Evolutionary conservation across 169 alveolate genomes (phyloP), one percentile per base, ranked within the genome.

Genomic region (Perkinsus marinus): DNA sequence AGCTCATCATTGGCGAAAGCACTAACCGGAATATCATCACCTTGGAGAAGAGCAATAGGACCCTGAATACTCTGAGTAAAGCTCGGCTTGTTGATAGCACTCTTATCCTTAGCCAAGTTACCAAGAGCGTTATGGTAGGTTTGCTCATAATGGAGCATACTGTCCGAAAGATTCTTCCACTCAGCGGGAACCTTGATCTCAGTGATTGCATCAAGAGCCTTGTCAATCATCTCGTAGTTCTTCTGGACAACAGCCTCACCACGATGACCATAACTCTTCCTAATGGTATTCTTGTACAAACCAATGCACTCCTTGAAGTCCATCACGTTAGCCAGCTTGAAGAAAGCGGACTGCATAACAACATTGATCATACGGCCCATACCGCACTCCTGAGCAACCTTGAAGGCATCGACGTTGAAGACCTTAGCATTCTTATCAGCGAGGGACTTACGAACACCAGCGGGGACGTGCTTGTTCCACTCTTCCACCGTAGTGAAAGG

Each of bases 211-310:
- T 93, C 93, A 26, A 91, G 26, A n/a, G 94, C 91, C n/a, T 90
- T 57, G 43, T 93, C 94, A 30, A 93, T 93, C 16, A 93, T 92
- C 37, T 47, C 68, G 92, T 93, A 93, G 92, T 93, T 93, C 37
- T 93, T 90, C 37, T 91, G 90, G 6, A 93, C 93, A 39, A 93
- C 92, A 0, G 93, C 92, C 43, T 93, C 95, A 36, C 96, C 96
- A 92, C 93, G 93, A 90, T 92, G 92, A 41, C 93, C 93, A 91
- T 94, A 94, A n/a, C 95, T 93, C 92, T 94, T 94, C 92, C 93
- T 57, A 68, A 94, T 93, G 6, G 96, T 95, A 39, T 93, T 93
- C 94, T 94, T 92, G 89, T 91, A 68, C 5, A 93, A 91, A 17
- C 68, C 39, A 17, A 93, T 91, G 37, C 95, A 94, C 91, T 92